Base-by-base conservation (phyloP, 2,329 filamentous ascomycete genomes). In the Whalleya microplaca region DNA sequence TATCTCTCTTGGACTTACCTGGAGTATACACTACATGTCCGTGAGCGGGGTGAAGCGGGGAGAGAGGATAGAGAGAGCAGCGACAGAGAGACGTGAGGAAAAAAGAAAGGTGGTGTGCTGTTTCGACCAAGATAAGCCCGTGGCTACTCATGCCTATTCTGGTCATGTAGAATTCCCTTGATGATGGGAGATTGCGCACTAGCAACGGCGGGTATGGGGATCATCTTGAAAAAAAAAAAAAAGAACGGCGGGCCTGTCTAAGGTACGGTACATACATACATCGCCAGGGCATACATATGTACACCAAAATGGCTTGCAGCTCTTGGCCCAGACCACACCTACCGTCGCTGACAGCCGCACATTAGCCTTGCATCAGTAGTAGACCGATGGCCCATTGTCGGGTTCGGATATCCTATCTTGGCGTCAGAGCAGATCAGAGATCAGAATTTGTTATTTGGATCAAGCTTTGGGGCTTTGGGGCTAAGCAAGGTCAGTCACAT, bases 301-400 rank as follows among this genome's bases (percentile, higher is more conserved):
- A 46, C 51, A 45, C 54, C 57, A 60, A 60, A 60, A 58, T 63
- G 45, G 55, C 60, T 45, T 61, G 55, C 55, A 58, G 57, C 55
- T 61, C 55, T 63, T 61, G 60, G 60, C 57, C 61, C 60, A 63
- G 32, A 37, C 32, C 8, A 12, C 8, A 12, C 27, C 27, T 12
- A 12, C 27, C 57, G 58, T 63, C 60, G 58, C 58, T 63, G 60
- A 63, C 60, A 63, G 60, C 60, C 60, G 60, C 60, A 61, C 61
- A 63, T 58, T 63, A 63, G 60, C 54, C 45, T 45, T 43, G 41
- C 43, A 44, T 45, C 27, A 45, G 45, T 37, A n/a, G 23, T 23
- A 48, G 46, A 37, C 18, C 37, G 42, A 27, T 44, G 48, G 43
- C 41, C 44, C 45, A 48, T 53, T 52, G 51, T 55, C 51, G 46